A percentile compares a stretch with the other conserved stretches of the same genome.
phyloP scores from a whole-genome alignment of 805 yeast genomes.

The Wickerhamiella hasegawae region DNA sequence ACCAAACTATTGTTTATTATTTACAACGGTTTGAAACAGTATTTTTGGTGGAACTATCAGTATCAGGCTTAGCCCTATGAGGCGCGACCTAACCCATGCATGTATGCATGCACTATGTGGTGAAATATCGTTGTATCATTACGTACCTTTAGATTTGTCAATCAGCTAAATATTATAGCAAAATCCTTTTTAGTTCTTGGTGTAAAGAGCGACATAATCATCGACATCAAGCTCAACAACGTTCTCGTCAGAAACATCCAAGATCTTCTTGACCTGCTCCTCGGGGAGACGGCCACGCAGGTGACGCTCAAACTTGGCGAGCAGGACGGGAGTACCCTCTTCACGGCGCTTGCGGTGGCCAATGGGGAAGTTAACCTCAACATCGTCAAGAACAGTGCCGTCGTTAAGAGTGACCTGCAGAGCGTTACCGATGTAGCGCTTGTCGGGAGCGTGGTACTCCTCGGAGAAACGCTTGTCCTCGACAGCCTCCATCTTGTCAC shows the following conservation, averaged over 20 bases:
- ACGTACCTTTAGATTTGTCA: background rate
- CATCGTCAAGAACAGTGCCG: constrained; percentile 37
- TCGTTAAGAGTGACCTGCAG: constrained; percentile 34
- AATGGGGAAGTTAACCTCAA: constrained; percentile 38
- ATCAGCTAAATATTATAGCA: background rate
- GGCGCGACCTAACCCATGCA: too few species aligned
- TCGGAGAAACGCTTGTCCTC: constrained; percentile 33
- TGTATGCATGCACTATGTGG: too few species aligned
- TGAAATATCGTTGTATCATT: too few species aligned
- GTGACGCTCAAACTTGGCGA: constrained; percentile 36
- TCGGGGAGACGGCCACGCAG: constrained; percentile 30
- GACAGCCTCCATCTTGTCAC: constrained; percentile 38
- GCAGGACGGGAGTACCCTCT: constrained; percentile 41
- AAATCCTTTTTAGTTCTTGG: constrained; percentile 9
- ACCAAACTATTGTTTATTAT: too few species aligned
- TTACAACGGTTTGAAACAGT: too few species aligned
- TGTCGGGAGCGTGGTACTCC: constrained; percentile 40
- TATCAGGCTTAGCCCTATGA: too few species aligned
- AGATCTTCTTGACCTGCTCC: constrained; percentile 25
- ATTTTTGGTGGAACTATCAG: too few species aligned
- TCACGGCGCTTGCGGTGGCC: constrained; percentile 44
- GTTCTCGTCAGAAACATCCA: constrained; percentile 22
- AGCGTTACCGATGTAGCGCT: constrained; percentile 44
- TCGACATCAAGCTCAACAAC: constrained; percentile 31
- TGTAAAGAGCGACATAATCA: constrained; percentile 31